Evolutionary conservation across 129 eudicot genomes (phyloP), one percentile per base, ranked within the genome.

Genomic region (Cynara cardunculus): DNA sequence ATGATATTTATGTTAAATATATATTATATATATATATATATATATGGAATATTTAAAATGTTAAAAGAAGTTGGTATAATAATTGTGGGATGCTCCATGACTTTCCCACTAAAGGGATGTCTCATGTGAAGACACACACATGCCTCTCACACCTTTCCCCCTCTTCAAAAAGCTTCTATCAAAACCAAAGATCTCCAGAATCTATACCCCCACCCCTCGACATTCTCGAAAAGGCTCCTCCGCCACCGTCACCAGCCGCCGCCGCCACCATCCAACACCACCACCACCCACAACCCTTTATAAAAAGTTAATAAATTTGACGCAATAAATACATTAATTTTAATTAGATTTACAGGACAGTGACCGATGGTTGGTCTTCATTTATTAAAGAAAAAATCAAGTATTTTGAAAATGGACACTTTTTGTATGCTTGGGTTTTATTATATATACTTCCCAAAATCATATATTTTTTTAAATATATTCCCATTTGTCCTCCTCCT

Each of bases 91-190:
- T 77, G 86, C 69, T 46, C 82, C 61, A 71, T 71, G 86, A 77
- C 82, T 83, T 74, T 83, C 32, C 82, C 86, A 83, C 82, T 83
- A 77, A 83, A 83, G 82, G 67, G 86, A 83, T 83, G 86, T 83
- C 65, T 77, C 82, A 83, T 83, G 82, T 77, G 69, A 83, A 83
- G 86, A 83, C 86, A 77, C 88, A 81, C 88, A 80, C 85, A 81
- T 81, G 78, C 78, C 88, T 80, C 88, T 85, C 88, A 41, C 72
- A 80, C 82, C 85, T 79, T 73, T 84, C 84, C 72, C 62, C 80
- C 77, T 84, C 87, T 84, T 53, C 80, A 80, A 85, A 85, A 85
- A 85, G 88, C 88, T 73, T 79, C 69, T 13, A 80, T 83, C 83
- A 76, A 37, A 80, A 71, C 78, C 56, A 84, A 68, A 76, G 85